Conservation (phyloP, 2,329 filamentous ascomycete species). For the Arthrobotrys musiformis region DNA sequence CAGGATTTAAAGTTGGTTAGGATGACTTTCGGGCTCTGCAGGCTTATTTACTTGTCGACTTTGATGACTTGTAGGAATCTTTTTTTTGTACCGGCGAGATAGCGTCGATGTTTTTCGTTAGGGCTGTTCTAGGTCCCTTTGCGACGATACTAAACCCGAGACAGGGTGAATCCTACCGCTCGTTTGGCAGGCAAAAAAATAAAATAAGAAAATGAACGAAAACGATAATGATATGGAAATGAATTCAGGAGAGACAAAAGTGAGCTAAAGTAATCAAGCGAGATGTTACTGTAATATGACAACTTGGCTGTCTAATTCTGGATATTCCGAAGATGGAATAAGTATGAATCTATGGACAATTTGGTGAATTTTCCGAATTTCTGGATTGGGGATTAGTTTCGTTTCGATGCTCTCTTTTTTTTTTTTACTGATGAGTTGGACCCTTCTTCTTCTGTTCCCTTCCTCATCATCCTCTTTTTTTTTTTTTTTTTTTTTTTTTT, state of each 20-base stretch:
- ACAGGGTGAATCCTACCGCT: conserved; percentile 7
- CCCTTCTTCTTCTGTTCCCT: background rate
- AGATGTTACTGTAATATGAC: background rate
- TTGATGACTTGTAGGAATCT: background rate
- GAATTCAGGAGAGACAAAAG: too few species aligned
- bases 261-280: conserved; percentile 14
- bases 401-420: background rate
- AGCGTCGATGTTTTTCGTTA: background rate
- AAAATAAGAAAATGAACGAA: too few species aligned
- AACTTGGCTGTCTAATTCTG: background rate
- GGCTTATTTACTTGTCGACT: background rate
- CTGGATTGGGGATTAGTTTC: background rate
- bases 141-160: too few species aligned
- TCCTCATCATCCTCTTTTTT: background rate
- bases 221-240: background rate
- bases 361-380: background rate
- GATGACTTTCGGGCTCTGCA: background rate
- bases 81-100: too few species aligned
- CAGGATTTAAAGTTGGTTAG: conserved; percentile 1
- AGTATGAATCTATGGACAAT: background rate
- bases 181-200: background rate
- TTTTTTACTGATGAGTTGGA: background rate
- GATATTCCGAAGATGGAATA: background rate
- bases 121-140: background rate
- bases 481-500: background rate